Conservation (phyloP, 495 filamentous ascomycete genomes). For the Penicillium odoratum region DNA sequence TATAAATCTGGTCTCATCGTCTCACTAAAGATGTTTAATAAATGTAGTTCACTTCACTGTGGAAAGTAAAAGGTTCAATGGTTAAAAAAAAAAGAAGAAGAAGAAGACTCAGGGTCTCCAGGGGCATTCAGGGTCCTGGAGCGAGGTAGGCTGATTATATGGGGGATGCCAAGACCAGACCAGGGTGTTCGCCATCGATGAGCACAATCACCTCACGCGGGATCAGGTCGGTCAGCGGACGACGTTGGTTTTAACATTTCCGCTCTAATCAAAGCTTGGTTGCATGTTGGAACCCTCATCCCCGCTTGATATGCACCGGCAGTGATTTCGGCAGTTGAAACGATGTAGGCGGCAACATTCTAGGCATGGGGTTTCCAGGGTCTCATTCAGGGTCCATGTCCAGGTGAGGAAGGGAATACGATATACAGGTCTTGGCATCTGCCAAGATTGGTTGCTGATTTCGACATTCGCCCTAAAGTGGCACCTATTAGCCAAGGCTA, state of each 20-base stretch:
- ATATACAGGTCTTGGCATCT: slow-evolving; percentile 21
- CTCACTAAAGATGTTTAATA: neutral
- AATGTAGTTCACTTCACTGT: neutral
- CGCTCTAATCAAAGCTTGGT: slow-evolving; percentile 27
- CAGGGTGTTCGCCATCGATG: slow-evolving; percentile 36
- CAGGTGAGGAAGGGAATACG: slow-evolving; percentile 17
- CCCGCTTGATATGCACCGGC: slow-evolving; percentile 26
- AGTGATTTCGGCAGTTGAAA: slow-evolving; percentile 33
- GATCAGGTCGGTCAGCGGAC: neutral
- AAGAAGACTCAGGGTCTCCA: slow-evolving; percentile 3
- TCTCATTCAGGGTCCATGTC: slow-evolving; percentile 4
- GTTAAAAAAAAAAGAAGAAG: neutral
- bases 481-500: slow-evolving; percentile 6
- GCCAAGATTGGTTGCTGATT: slow-evolving; percentile 19
- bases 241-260: slow-evolving; percentile 21
- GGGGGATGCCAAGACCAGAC: slow-evolving; percentile 34
- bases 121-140: slow-evolving; percentile 5
- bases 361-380: neutral
- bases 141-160: slow-evolving; percentile 23
- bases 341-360: neutral
- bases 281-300: neutral
- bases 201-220: slow-evolving; percentile 39
- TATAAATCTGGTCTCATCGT: neutral
- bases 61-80: neutral
- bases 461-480: slow-evolving; percentile 27